Evolutionary conservation across 225 moss, liverwort and hornwort genomes (phyloP), one percentile per base, ranked within the genome.

Genomic region (Lunularia cruciata): DNA sequence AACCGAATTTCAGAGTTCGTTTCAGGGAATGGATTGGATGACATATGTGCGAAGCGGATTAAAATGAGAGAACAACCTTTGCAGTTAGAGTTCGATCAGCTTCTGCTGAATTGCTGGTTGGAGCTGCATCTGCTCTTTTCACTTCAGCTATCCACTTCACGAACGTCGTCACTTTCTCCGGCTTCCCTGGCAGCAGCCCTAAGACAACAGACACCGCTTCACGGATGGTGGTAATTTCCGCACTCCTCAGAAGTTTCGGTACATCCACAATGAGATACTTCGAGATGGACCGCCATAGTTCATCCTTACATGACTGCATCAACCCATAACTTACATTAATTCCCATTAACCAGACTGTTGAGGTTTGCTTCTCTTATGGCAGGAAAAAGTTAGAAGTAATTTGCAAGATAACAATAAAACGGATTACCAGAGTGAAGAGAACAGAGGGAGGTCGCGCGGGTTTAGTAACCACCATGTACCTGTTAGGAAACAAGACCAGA

Each of bases 121-220:
- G 37, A 73, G 57, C 70, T 6, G 38, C 57, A 56, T 84, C 71
- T 36, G 77, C 67, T 46, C 79, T 70, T 67, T 57, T 70, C 47
- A 84, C 79, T 61, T 84, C 79, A 51, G 79, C 83, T 67, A 84
- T 79, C 83, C 83, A 84, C 40, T 77, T 84, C 42, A 84, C 71
- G 19, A 84, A 79, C 22, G 76, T 74, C 33, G 66, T 28, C 3
- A 77, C 76, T 37, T 80, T 63, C 63, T 72, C 83, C 53, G 83
- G 76, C 40, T 80, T 63, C 56, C 77, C 83, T 39, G 83, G 83
- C 38, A 84, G 60, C 23, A 58, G 56, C 30, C 79, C 56, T 26
- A 84, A 43, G 2, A 68, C 60, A 60, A 75, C 63, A 56, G 76
- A 76, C 27, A 84, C 46, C 10, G 57, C 79, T 7, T 80, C 73